Percentiles rank a stretch among this genome's conserved stretches.
Conservation (phyloP, 192 early-diverging fungal species). For the Geranomyces variabilis region DNA sequence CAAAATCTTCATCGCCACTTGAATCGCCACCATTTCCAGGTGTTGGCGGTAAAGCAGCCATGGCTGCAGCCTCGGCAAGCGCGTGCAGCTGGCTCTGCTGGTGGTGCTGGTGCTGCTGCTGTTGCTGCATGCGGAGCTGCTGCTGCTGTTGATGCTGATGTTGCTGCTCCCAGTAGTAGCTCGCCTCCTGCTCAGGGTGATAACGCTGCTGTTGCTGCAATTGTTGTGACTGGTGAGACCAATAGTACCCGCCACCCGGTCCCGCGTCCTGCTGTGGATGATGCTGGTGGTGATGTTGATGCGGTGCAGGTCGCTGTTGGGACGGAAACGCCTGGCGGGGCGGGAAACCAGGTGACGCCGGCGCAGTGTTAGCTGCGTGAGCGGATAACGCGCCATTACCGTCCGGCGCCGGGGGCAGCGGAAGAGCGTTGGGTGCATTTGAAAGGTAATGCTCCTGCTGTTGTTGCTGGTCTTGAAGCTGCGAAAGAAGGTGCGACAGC, state of each 20-base stretch:
- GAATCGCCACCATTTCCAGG: too few relatives aligned
- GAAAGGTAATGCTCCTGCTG: too few relatives aligned
- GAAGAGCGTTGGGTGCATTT: too few relatives aligned
- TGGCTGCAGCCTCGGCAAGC: neutral
- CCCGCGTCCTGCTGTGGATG: too few relatives aligned
- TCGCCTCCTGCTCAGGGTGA: slow-evolving; percentile 27
- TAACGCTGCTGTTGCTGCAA: slow-evolving; percentile 13
- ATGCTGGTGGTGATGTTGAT: too few relatives aligned
- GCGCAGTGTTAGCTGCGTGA: neutral
- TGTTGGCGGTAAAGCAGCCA: neutral
- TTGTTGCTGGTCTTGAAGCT: too few relatives aligned
- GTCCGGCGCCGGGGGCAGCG: too few relatives aligned
- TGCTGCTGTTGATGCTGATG: too few relatives aligned
- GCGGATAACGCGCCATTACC: neutral
- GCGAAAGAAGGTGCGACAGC: too few relatives aligned
- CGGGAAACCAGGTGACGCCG: neutral
- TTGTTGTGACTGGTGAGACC: slow-evolving; percentile 6
- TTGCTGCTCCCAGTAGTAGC: too few relatives aligned
- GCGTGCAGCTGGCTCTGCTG: slow-evolving; percentile 4
- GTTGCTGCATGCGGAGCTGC: neutral
- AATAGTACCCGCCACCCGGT: too few relatives aligned
- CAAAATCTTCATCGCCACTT: too few relatives aligned
- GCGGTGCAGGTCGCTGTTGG: neutral
- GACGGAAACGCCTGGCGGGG: neutral
- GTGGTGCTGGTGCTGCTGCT: slow-evolving; percentile 24